These are phyloP conservation scores for Helicosporidium sp. DNA, from an alignment of 139 green algal species.

Conservation along the genomic window DNA sequence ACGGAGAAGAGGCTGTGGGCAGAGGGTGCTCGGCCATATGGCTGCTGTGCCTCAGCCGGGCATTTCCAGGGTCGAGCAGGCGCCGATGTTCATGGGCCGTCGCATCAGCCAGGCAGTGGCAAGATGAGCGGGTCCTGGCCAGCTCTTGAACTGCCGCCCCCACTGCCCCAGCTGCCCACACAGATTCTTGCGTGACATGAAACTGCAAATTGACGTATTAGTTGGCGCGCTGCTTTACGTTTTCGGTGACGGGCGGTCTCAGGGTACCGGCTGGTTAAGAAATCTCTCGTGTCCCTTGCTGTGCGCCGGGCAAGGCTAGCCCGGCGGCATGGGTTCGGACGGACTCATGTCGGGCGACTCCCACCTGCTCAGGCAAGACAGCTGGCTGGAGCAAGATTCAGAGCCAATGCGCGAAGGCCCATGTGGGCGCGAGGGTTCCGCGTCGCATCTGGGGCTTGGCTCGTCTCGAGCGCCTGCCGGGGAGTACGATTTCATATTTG, in stretches of 20 bases:
- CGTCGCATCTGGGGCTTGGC: not conserved
- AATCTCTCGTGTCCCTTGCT: no score
- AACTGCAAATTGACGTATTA: no score
- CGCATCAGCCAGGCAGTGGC: not conserved
- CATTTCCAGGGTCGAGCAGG: not conserved
- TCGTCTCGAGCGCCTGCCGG: not conserved
- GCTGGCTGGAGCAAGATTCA: no score
- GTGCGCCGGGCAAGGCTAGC: no score
- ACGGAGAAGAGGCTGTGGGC: not conserved
- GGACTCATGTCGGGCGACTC: no score
- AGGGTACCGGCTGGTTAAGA: no score
- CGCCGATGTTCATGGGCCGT: not conserved
- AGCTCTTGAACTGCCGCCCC: not conserved
- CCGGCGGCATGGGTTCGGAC: no score
- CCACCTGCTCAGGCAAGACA: no score
- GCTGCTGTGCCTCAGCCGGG: not conserved
- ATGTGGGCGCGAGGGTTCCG: not conserved
- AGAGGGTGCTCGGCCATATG: not conserved
- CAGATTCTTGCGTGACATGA: no score
- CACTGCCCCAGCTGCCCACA: no score
- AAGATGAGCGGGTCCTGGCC: not conserved
- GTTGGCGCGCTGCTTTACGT: no score
- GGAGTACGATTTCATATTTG: slow-evolving; percentile 6
- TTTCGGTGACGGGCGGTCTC: no score
- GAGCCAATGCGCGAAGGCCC: not conserved